Conservation (phyloP, 208 protist species). For the Angomonas ambiguus region DNA sequence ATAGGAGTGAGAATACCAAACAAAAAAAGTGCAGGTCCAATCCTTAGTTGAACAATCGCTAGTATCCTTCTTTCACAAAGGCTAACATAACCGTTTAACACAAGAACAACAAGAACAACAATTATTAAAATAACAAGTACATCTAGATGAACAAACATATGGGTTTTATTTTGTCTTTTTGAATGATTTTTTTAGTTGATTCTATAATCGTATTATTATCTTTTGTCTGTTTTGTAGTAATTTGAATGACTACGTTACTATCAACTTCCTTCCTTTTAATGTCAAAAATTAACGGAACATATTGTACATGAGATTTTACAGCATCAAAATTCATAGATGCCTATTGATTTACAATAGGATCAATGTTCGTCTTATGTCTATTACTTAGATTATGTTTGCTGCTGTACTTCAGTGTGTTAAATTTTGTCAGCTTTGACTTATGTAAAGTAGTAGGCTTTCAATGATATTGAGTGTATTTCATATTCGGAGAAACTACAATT, state of each 20-base stretch:
- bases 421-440: conserved; percentile 86
- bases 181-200: conserved; percentile 87
- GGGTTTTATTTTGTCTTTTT: conserved; percentile 85
- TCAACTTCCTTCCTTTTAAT: conserved; percentile 66
- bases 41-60: conserved; percentile 70
- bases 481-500: conserved; percentile 83
- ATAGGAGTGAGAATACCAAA: conserved; percentile 84
- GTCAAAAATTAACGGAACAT: conserved; percentile 77
- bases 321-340: conserved; percentile 78
- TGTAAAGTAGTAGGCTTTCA: conserved; percentile 85
- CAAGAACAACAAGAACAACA: conserved; percentile 74
- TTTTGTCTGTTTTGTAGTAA: conserved; percentile 83
- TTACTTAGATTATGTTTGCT: conserved; percentile 72
- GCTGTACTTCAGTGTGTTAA: conserved; percentile 77
- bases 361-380: conserved; percentile 78
- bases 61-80: conserved; percentile 70
- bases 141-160: conserved; percentile 73
- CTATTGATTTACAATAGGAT: conserved; percentile 79
- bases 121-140: conserved; percentile 73
- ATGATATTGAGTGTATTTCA: conserved; percentile 88
- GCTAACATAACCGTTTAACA: conserved; percentile 79
- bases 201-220: conserved; percentile 82
- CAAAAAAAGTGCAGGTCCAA: conserved; percentile 76
- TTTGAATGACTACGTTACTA: conserved; percentile 66
- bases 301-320: conserved; percentile 85